Evolutionary conservation across 1,139 yeast genomes (phyloP).

Genomic region (Hyphopichia burtonii): DNA sequence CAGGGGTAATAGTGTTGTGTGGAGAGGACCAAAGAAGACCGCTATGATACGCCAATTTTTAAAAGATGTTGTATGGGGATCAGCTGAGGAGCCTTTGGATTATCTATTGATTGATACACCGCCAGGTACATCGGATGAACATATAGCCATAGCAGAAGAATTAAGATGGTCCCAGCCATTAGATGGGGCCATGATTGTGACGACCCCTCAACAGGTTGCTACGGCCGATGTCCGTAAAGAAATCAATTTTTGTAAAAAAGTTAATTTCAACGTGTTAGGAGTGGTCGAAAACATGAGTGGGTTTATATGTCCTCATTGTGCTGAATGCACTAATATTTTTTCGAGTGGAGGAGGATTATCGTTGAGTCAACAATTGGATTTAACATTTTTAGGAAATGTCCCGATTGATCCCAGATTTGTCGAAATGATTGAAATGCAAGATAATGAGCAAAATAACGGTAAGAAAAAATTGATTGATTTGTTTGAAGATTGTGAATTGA

Average conservation of each 20-base stretch:
- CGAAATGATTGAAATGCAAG: constrained; percentile 70
- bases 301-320: constrained; percentile 68
- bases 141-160: constrained; percentile 94
- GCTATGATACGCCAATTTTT: constrained; percentile 96
- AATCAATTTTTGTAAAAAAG: constrained; percentile 46
- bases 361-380: constrained; percentile 57
- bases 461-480: constrained; percentile 29
- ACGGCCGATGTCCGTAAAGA: constrained; percentile 53
- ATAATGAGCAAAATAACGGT: constrained; percentile 16
- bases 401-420: constrained; percentile 95
- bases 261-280: constrained; percentile 43
- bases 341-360: constrained; percentile 89
- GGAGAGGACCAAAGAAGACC: constrained; percentile 98
- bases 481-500: constrained; percentile 36
- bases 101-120: constrained; percentile 94
- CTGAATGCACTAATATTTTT: constrained; percentile 88
- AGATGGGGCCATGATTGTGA: constrained; percentile 49
- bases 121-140: constrained; percentile 98
- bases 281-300: constrained; percentile 51
- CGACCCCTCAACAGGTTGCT: constrained; percentile 56
- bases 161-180: constrained; percentile 53
- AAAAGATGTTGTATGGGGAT: constrained; percentile 89
- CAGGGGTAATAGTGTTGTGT: constrained; percentile 87
- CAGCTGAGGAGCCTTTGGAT: constrained; percentile 52
- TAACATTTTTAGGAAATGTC: constrained; percentile 78